phyloP scores from a whole-genome alignment of 1,284 basidiomycete genomes.

The Chalciporus sp. region DNA sequence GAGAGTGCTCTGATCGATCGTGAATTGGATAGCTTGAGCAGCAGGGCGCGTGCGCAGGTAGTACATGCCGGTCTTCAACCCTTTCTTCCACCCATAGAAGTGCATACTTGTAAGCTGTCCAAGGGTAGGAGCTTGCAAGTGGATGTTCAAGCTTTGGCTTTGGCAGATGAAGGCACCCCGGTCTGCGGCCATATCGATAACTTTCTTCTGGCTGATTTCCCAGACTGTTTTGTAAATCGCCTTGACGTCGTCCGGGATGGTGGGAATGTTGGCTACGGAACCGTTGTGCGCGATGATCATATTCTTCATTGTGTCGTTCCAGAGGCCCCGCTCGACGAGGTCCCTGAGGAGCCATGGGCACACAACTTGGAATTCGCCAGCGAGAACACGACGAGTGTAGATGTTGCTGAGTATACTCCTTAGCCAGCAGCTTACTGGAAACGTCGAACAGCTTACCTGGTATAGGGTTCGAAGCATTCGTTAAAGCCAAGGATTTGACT shows the following conservation, averaged over 20 bases:
- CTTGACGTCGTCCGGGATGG: conserved; percentile 89
- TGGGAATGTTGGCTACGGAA: conserved; percentile 89
- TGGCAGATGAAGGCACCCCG: conserved; percentile 99
- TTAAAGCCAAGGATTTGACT: conserved; percentile 99
- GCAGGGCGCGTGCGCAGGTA: conserved; percentile 96
- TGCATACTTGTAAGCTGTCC: conserved; percentile 99
- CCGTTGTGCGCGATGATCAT: conserved; percentile 98
- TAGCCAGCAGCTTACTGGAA: conserved; percentile 3
- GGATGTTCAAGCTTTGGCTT: conserved; percentile 89
- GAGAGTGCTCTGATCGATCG: conserved; percentile 83
- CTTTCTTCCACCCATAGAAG: conserved; percentile 99
- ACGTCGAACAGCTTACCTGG: conserved; percentile 55
- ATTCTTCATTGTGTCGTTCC: conserved; percentile 99
- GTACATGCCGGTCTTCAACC: conserved; percentile 98
- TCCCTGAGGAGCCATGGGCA: conserved; percentile 98
- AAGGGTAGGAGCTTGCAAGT: conserved; percentile 88
- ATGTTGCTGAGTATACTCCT: conserved; percentile 74
- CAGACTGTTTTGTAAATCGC: conserved; percentile 99
- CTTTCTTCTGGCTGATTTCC: conserved; percentile 99
- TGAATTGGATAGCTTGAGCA: conserved; percentile 97
- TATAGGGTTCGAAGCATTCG: conserved; percentile 98
- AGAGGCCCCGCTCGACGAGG: conserved; percentile 92
- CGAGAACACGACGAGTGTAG: conserved; percentile 98
- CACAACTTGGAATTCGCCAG: conserved; percentile 99
- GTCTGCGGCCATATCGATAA: conserved; percentile 97